A percentile compares a stretch with the other conserved stretches of the same genome.
Conservation (phyloP, 192 early-diverging fungal genomes). For the Umbelopsis sp. region DNA sequence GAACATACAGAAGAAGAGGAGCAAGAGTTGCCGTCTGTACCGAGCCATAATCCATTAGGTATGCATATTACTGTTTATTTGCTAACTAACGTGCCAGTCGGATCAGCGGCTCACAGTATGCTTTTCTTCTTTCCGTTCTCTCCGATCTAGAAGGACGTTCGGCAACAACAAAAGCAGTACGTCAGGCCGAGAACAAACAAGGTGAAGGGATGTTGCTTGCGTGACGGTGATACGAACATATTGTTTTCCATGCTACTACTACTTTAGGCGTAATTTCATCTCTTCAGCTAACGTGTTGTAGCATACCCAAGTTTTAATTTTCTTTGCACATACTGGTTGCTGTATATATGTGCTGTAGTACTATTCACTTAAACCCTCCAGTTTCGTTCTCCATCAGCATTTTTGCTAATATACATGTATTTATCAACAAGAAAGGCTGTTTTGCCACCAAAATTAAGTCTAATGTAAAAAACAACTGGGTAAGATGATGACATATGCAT, state of each 20-base stretch:
- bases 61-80: not conserved
- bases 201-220: not conserved
- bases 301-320: too few species aligned
- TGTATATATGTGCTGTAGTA: too few species aligned
- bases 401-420: conserved; percentile 10
- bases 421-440: conserved; percentile 4
- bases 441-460: not conserved
- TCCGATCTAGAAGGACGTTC: not conserved
- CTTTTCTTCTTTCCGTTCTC: not conserved
- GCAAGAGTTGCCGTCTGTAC: not conserved
- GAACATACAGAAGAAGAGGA: conserved; percentile 2
- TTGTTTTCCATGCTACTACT: not conserved
- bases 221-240: not conserved
- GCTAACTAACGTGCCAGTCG: not conserved
- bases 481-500: too few species aligned
- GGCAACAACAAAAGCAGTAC: not conserved
- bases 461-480: not conserved
- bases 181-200: conserved; percentile 1
- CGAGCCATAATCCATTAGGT: conserved; percentile 4
- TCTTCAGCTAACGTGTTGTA: too few species aligned
- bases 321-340: too few species aligned
- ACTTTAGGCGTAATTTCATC: not conserved
- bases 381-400: not conserved
- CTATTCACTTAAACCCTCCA: not conserved
- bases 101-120: too few species aligned